A percentile compares a stretch with the other conserved stretches of the same genome.
phyloP scores from a whole-genome alignment of 495 filamentous ascomycete genomes.

The Rostrohypoxylon terebratum region DNA sequence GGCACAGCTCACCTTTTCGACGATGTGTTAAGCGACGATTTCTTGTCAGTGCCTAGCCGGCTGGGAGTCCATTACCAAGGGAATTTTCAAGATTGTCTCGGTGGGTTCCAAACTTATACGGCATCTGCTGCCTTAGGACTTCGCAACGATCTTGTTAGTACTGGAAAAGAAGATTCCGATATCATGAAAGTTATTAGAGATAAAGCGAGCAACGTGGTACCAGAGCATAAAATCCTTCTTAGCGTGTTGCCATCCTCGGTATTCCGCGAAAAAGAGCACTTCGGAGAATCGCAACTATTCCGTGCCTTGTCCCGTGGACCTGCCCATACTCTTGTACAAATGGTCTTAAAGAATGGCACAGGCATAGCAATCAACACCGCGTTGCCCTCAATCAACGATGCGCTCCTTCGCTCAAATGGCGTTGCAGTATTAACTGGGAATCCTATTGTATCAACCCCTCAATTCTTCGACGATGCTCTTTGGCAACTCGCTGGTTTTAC shows the following conservation, averaged over 20 bases:
- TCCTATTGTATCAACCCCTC: slow-evolving; percentile 82
- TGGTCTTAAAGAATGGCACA: slow-evolving; percentile 78
- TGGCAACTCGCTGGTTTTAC: slow-evolving; percentile 92
- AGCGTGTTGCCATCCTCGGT: slow-evolving; percentile 84
- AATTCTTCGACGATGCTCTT: slow-evolving; percentile 87
- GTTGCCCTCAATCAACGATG: slow-evolving; percentile 89
- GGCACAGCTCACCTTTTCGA: slow-evolving; percentile 89
- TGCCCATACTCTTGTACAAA: slow-evolving; percentile 74
- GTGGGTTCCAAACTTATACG: slow-evolving; percentile 95
- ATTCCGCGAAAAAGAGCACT: slow-evolving; percentile 78
- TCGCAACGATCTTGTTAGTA: slow-evolving; percentile 90
- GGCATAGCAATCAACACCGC: slow-evolving; percentile 89
- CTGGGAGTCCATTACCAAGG: slow-evolving; percentile 91
- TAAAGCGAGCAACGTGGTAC: slow-evolving; percentile 82
- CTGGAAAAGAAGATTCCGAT: slow-evolving; percentile 91
- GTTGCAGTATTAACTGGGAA: slow-evolving; percentile 84
- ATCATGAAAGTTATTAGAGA: slow-evolving; percentile 87
- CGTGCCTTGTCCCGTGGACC: slow-evolving; percentile 81
- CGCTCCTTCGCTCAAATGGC: slow-evolving; percentile 79
- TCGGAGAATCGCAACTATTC: slow-evolving; percentile 78
- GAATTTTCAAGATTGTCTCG: slow-evolving; percentile 95
- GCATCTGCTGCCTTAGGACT: slow-evolving; percentile 93
- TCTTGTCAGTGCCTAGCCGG: slow-evolving; percentile 89
- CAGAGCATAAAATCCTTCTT: slow-evolving; percentile 83
- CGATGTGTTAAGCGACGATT: slow-evolving; percentile 88